Conservation (phyloP, 2,329 filamentous ascomycete genomes). For the Mycosphaerella sp. region DNA sequence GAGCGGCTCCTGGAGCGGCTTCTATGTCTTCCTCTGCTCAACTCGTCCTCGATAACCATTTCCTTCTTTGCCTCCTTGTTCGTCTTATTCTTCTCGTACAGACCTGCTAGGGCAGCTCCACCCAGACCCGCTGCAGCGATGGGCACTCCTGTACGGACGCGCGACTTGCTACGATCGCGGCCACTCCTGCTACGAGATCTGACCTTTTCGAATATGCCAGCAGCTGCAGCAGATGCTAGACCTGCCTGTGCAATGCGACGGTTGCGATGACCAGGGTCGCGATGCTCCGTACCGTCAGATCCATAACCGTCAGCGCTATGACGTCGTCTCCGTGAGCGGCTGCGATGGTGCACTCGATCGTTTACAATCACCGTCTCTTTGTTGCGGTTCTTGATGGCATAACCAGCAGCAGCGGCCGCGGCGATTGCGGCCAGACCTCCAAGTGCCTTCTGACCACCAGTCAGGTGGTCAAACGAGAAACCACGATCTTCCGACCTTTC, state of each 20-base stretch:
- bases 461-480: conserved; percentile 22
- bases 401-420: conserved; percentile 53
- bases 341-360: conserved; percentile 34
- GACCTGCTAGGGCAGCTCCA: conserved; percentile 54
- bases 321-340: conserved; percentile 41
- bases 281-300: conserved; percentile 20
- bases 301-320: conserved; percentile 34
- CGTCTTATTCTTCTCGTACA: conserved; percentile 58
- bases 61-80: conserved; percentile 51
- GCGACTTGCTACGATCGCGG: conserved; percentile 48
- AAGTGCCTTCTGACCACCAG: conserved; percentile 45
- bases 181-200: conserved; percentile 53
- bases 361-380: conserved; percentile 42
- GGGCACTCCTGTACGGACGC: conserved; percentile 51
- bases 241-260: conserved; percentile 56
- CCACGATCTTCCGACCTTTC: conserved; percentile 35
- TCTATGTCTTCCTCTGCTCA: conserved; percentile 23
- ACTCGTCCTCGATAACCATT: conserved; percentile 34
- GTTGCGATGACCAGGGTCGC: conserved; percentile 48
- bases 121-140: conserved; percentile 56
- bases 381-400: conserved; percentile 46
- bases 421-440: conserved; percentile 56
- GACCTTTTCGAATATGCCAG: conserved; percentile 52
- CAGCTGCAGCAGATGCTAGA: conserved; percentile 55
- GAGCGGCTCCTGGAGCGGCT: conserved; percentile 30